Base-by-base conservation (phyloP, 1,139 yeast genomes). In the Saccharomycopsis crataegensis region DNA sequence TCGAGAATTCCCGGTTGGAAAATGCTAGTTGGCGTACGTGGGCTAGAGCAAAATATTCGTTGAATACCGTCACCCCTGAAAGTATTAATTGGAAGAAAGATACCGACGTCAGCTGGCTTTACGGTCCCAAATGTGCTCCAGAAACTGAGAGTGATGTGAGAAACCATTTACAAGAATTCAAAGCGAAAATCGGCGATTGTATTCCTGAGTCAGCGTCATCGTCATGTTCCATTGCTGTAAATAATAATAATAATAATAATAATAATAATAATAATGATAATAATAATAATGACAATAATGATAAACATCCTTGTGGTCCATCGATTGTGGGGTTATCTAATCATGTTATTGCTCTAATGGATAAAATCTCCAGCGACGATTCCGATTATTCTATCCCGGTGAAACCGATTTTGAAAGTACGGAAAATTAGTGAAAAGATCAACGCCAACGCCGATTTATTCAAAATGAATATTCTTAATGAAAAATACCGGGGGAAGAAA, bases 11-110 rank as follows among this genome's bases (percentile, higher is more conserved):
- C 8, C 73, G 94, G 60, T 70, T 86, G 54, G 93, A 86, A 65
- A 86, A 86, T 66, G 93, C 93, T 0, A 78, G 86, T 48, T 86
- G 94, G 94, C 75, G 94, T 69, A 86, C 91, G 1, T 86, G 93
- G 94, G 86, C 87, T n/a, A 88, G 86, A 66, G 78, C 86, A 47
- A 75, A 86, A 62, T 76, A 80, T 55, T 76, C 80, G 59, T 70
- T 85, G 59, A 77, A 77, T 62, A 86, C 91, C 9, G 79, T 86
- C 37, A 76, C 83, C 52, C 93, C 94, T 2, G 88, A 83, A 61
- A 76, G 75, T 47, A 83, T 86, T 31, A 85, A 86, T 64, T 86
- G 94, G 94, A 77, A 82, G 44, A 86, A 86, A 65, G 93, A 84
- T 59, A 81, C 81, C 51, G 94, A 86, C 67, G 88, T 85, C 28